Conservation (phyloP, 169 alveolate genomes). For the Eimeria falciformis region DNA sequence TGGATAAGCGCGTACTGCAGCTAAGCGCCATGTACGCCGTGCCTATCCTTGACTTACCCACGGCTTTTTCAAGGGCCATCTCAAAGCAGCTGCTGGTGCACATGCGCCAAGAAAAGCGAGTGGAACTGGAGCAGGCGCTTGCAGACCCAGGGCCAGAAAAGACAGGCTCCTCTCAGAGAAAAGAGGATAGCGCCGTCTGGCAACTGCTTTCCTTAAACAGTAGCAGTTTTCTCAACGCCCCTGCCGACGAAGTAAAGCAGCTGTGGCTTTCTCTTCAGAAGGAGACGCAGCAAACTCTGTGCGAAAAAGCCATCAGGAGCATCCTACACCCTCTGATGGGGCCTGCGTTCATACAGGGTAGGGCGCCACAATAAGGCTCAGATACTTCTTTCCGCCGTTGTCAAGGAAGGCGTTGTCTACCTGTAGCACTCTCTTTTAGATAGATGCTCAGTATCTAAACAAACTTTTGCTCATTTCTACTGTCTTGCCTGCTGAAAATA, state of each 20-base stretch:
- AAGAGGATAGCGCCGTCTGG: slow-evolving; percentile 21
- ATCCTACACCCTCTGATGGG: slow-evolving; percentile 42
- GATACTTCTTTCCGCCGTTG: too few species aligned
- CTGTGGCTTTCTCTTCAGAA: slow-evolving; percentile 26
- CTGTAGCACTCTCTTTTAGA: too few species aligned
- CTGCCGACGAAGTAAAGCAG: neutral
- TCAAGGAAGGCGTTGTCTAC: too few species aligned
- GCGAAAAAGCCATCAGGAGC: slow-evolving; percentile 34
- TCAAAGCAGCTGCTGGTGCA: slow-evolving; percentile 22
- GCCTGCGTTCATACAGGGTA: slow-evolving; percentile 58
- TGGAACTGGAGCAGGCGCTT: slow-evolving; percentile 54
- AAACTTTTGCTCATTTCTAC: too few species aligned
- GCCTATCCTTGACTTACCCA: slow-evolving; percentile 15
- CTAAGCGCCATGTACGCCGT: slow-evolving; percentile 38
- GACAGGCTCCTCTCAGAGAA: neutral
- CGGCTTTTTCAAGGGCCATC: slow-evolving; percentile 36
- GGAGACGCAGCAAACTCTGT: slow-evolving; percentile 24
- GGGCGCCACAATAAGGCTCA: neutral
- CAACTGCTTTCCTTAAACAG: slow-evolving; percentile 8
- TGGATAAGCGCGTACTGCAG: slow-evolving; percentile 45
- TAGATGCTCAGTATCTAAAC: too few species aligned
- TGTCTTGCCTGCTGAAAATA: too few species aligned
- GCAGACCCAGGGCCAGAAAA: neutral
- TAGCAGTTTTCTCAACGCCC: neutral
- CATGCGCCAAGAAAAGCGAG: slow-evolving; percentile 32